Evolutionary conservation across 1,284 basidiomycete species (phyloP), one percentile per base, ranked within the genome.

Genomic region (Irpex rosettiformis): DNA sequence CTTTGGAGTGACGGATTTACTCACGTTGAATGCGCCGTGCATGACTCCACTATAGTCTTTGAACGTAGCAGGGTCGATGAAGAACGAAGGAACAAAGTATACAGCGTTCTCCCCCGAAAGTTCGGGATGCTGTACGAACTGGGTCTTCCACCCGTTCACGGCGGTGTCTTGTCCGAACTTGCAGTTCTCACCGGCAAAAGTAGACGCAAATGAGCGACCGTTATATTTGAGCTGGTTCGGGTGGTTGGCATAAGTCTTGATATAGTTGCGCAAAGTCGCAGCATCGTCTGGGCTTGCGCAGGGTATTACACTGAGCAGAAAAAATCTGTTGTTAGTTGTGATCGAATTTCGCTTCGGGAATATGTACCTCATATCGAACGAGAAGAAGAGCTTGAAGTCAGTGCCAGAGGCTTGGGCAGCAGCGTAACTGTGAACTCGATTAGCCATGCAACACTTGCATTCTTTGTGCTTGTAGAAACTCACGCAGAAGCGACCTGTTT

Each of bases 101-200:
- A 88, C 80, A 27, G 80, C 71, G 55, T 79, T 77, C 57, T 74
- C 61, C 10, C 75, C 78, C 0, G 72, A 67, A 25, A 86, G 68
- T 21, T 80, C 79, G 21, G 75, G 75, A 60, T 81, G 78, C 55
- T 78, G 72, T 18, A 76, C 70, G 65, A 87, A 88, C 65, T 88
- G 79, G 0, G 74, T 72, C 48, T 70, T 72, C 88, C 88, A 89
- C 47, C 85, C 88, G 1, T 79, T 70, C 2, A 72, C 63, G 16
- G 74, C 74, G 52, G 73, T 81, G 8, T 63, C 70, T 65, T 82
- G 81, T 53, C 90, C 91, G 66, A 93, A 93, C 0, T 72, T 76
- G 69, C 89, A 93, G 49, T 77, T 72, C 63, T 91, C 86, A n/a
- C 92, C 92, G 2, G 89, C 77, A 70, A 94, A 94, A 1, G 89